Evolutionary conservation across 495 filamentous ascomycete species (phyloP).

Genomic region (Hyphodiscus hymeniophilus): DNA sequence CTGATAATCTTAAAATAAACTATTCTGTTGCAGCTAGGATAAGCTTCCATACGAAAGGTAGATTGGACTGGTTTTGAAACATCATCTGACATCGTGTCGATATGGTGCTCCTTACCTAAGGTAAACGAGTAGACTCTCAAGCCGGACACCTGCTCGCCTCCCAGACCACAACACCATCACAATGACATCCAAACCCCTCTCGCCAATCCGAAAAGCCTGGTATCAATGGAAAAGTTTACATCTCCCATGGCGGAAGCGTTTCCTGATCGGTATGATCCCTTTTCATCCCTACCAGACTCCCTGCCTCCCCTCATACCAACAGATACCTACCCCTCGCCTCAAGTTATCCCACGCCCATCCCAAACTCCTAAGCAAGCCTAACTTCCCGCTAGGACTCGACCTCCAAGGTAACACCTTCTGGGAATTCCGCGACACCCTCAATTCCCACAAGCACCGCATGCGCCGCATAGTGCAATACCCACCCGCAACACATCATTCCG

Average conservation of each 20-base stretch:
- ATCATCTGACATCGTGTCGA: too few relatives aligned
- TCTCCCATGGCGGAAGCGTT: slow-evolving; percentile 79
- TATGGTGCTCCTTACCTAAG: too few relatives aligned
- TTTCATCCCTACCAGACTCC: neutral
- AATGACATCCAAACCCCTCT: slow-evolving; percentile 21
- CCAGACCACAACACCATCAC: neutral
- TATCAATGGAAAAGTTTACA: slow-evolving; percentile 77
- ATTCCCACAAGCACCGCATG: slow-evolving; percentile 36
- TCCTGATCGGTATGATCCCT: slow-evolving; percentile 59
- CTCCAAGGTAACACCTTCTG: slow-evolving; percentile 88
- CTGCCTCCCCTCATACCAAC: neutral
- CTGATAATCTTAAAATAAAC: too few relatives aligned
- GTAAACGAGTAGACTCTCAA: too few relatives aligned
- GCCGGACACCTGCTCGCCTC: neutral
- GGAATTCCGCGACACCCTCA: slow-evolving; percentile 71
- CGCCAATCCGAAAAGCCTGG: slow-evolving; percentile 47
- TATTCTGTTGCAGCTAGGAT: too few relatives aligned
- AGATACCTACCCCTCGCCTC: neutral
- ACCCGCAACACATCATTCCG: slow-evolving; percentile 51
- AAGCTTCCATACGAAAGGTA: too few relatives aligned
- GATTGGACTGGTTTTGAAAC: too few relatives aligned
- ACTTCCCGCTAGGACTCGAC: slow-evolving; percentile 58
- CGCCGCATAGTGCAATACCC: slow-evolving; percentile 64
- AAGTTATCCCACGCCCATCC: neutral
- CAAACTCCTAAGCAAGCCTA: neutral